Base-by-base conservation (phyloP, 2,329 filamentous ascomycete genomes). In the Ceratocystis ficicola region DNA sequence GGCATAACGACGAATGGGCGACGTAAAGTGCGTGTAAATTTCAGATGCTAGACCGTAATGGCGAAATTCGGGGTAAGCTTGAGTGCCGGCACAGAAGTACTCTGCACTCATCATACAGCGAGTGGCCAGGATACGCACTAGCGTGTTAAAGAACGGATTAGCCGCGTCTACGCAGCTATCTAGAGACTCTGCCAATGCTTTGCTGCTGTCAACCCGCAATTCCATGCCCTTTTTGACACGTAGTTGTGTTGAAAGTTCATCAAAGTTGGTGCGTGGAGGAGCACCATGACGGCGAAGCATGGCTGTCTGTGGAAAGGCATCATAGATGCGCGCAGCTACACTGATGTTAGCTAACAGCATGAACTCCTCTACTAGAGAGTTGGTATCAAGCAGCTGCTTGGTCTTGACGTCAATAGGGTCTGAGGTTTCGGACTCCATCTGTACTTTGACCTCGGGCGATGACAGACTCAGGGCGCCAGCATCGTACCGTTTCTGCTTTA, bases 91-190 rank as follows among this genome's bases (percentile, higher is more conserved):
- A 77, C 89, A 94, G 77, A 99, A 99, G 77, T 99, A 99, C 77
- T 99, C 94, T 69, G 94, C 94, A 65, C 90, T 94, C 81, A 96
- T 96, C 94, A 99, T 99, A 82, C 94, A 99, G 25, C 94, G 87
- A 7, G 94, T 99, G 8, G 94, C 94, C 79, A 99, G 89, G 77
- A 99, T 96, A 73, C 94, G 90, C 71, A 99, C 87, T 28, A 99
- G 85, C 1, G 93, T 99, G 81, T 99, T 99, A 83, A 99, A 97
- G 79, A 96, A 99, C 32, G 93, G 90, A 71, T 97, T 89, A 8
- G 79, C 74, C 0, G 85, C 77, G 72, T 96, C 92, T 61, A 87
- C 81, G 74, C 94, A 99, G 44, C 77, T 79, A 75, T 99, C 94
- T 0, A 99, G 83, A 20, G 90, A 95, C 75, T 95, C 90, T 63